phyloP scores from a whole-genome alignment of 306 rosid species.

The Potentilla sterilis region DNA sequence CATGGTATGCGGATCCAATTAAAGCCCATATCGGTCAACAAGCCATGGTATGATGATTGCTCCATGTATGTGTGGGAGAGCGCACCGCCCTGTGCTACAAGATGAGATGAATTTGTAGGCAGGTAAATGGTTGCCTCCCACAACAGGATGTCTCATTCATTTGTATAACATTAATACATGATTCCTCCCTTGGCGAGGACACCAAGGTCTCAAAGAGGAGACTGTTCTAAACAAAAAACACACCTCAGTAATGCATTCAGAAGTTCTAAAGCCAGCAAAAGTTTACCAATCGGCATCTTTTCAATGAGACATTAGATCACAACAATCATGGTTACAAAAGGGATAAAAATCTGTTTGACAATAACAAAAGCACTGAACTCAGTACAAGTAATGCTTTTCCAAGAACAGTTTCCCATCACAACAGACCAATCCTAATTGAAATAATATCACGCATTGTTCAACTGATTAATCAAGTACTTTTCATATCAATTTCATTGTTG shows the following conservation, averaged over 20 bases:
- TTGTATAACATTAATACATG: not conserved
- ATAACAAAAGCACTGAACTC: not conserved
- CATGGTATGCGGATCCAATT: not conserved
- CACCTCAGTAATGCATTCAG: not conserved
- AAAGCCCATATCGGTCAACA: not conserved
- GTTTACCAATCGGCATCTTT: too few species aligned
- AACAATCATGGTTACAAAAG: not conserved
- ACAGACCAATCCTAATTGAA: not conserved
- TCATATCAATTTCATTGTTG: not conserved
- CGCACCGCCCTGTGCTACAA: not conserved
- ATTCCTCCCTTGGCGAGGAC: not conserved
- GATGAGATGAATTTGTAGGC: not conserved
- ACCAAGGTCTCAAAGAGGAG: not conserved
- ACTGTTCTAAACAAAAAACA: not conserved
- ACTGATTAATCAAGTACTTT: not conserved
- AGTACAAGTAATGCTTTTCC: not conserved
- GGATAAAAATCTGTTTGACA: not conserved
- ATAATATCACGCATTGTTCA: not conserved
- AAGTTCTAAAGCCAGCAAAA: too few species aligned
- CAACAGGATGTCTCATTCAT: not conserved
- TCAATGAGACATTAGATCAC: not conserved
- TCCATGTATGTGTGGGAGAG: not conserved
- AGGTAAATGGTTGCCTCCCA: not conserved
- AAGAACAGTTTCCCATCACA: not conserved
- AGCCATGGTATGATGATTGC: not conserved